Base-by-base conservation (phyloP, 768 basidiomycete species). In the Crucibulum laeve region DNA sequence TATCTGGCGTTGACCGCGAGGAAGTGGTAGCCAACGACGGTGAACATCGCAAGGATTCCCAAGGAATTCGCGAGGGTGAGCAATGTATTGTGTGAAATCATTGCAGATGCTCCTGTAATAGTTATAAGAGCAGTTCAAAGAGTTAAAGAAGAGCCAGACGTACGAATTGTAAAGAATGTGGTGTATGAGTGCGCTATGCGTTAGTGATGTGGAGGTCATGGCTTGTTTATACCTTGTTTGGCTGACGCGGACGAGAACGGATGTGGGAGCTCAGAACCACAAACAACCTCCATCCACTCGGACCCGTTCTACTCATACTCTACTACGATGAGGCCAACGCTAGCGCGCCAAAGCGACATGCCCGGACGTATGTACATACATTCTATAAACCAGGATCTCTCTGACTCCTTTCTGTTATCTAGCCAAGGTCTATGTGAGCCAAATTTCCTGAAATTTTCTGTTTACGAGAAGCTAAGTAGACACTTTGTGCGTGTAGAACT, bases 1-100 rank as follows among this genome's bases (percentile, higher is more conserved):
- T 58, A 75, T 48, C 60, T 57, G 17, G 81, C 79, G 54, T 94
- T 94, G 48, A 95, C 90, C 25, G 89, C 84, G 40, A 97, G 70
- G 55, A 95, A 79, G 68, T 97, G 94, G 64, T 94, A 96, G 37
- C 80, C 77, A 42, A 97, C 84, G 43, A 93, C 85, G 4, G 87
- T 82, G 52, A 91, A 55, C 84, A 97, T 91, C 22, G 94, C 88
- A 41, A 89, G 70, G 26, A 83, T 71, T 26, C 93, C 93, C 14
- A 94, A 80, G 22, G 79, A 70, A 64, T 91, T 93, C 46, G 91
- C 86, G 42, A 95, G 74, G 43, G 77, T 74, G 64, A 89, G 88
- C 25, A 95, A 74, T 4, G 89, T 90, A 48, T 77, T 67, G 63
- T 91, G 82, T 42, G 76, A 80, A 25, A 95, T 93, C 89, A 91